Evolutionary conservation across 148 eudicot species (phyloP).

Genomic region (Nepenthes gracilis): DNA sequence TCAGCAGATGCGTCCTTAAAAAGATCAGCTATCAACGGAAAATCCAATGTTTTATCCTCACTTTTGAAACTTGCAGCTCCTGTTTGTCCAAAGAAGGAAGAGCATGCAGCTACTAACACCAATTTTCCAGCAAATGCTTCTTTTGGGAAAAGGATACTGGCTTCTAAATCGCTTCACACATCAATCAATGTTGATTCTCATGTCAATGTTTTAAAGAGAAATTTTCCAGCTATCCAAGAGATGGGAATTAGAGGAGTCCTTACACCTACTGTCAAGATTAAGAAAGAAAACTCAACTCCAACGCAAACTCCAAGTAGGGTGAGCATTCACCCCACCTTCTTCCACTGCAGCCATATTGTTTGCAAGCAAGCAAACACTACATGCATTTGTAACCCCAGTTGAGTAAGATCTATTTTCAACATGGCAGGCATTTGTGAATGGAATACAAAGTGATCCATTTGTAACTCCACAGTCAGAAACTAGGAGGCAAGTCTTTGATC

Average conservation of each 20-base stretch:
- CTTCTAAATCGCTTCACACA: slow-evolving; percentile 27
- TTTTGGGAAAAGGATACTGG: slow-evolving; percentile 20
- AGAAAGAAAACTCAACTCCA: slow-evolving; percentile 24
- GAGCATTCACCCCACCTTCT: slow-evolving; percentile 6
- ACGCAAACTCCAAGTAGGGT: slow-evolving; percentile 43
- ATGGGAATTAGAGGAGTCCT: slow-evolving; percentile 24
- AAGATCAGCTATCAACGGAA: slow-evolving; percentile 10
- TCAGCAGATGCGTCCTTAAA: slow-evolving; percentile 13
- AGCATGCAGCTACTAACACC: slow-evolving; percentile 10
- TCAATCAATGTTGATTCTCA: slow-evolving; percentile 25
- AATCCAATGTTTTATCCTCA: slow-evolving; percentile 24
- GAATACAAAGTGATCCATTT: slow-evolving; percentile 17
- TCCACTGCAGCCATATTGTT: not conserved
- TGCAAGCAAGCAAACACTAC: not conserved
- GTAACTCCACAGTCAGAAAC: slow-evolving; percentile 29
- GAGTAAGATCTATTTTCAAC: slow-evolving; percentile 1
- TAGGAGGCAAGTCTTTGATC: slow-evolving; percentile 25
- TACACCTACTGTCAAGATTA: slow-evolving; percentile 28
- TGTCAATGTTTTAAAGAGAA: slow-evolving; percentile 24
- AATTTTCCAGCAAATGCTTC: slow-evolving; percentile 15
- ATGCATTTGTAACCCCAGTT: not conserved
- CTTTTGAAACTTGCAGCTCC: slow-evolving; percentile 24
- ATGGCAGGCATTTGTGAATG: slow-evolving; percentile 40
- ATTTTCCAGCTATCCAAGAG: slow-evolving; percentile 21
- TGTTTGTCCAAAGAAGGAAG: slow-evolving; percentile 18